Evolutionary conservation across 208 protist species (phyloP), one percentile per base, ranked within the genome.

Genomic region (Acanthamoeba royreba): DNA sequence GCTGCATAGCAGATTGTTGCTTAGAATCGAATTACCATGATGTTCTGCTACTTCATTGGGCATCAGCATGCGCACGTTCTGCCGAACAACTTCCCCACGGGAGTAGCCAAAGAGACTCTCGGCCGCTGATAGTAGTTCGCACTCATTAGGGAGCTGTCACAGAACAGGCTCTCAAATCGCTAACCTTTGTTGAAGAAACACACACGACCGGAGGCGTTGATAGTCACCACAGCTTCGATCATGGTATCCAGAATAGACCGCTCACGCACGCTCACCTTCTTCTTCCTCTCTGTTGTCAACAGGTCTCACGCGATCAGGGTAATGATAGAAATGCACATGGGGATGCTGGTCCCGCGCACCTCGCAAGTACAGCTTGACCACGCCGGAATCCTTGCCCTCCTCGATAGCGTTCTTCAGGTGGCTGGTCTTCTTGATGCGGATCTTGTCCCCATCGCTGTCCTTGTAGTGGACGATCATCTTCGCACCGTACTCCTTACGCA

Each of bases 71-170:
- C 72, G 86, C 52, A 86, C 61, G 49, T 95, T 92, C 7, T 93
- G 79, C 52, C 66, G 40, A 43, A 95, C 5, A n/a, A 55, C 46
- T 49, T 96, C 95, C 31, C 38, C 38, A 13, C 33, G 25, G 1
- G 47, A 77, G 92, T 95, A 96, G 15, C 93, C 94, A 38, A 96
- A 95, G 31, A 93, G 42, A 4, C 28, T 47, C 43, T 52, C 88
- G 42, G 94, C 94, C 5, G 94, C 92, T 72, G 61, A 35, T 8
- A 72, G 5, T 17, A 66, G 4, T 4, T 28, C 55, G 33, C 4
- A 66, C 55, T 17, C 19, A 28, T 4, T 5, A 35, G 25, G 9
- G 55, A 5, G 9, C 25, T 35, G 55, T 8, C 19, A 63, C 53
- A 63, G 25, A 13, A 63, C 5, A 2, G 53, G 2, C 25, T 33